Evolutionary conservation across 768 basidiomycete genomes (phyloP).

Genomic region (Suillus americanus): DNA sequence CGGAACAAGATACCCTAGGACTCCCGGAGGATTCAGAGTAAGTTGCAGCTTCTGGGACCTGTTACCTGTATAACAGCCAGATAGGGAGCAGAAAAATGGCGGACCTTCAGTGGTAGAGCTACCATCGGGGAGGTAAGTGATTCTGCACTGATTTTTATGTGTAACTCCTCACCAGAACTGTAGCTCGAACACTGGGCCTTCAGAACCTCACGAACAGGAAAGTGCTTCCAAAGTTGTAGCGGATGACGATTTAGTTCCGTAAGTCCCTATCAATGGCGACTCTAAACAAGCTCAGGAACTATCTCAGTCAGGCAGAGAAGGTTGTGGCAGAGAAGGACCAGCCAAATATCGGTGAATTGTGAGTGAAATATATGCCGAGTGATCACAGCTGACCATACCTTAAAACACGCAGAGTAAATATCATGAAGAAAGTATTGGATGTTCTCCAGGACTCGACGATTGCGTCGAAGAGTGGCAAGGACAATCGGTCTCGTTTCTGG

Average conservation of each 20-base stretch:
- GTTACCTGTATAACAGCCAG: neutral
- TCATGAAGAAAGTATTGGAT: no score
- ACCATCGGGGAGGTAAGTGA: neutral
- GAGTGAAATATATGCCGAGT: neutral
- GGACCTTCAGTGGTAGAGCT: neutral
- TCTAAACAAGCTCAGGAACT: neutral
- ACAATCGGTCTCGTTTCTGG: no score
- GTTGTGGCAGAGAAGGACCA: neutral
- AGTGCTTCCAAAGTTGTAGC: neutral
- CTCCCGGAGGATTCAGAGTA: neutral
- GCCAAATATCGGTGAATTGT: neutral
- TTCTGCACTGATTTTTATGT: neutral
- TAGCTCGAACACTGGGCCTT: neutral
- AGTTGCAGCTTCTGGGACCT: neutral
- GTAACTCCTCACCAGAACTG: neutral
- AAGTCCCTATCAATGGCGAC: neutral
- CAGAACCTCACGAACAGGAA: neutral
- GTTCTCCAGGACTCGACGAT: no score
- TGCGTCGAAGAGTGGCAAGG: neutral
- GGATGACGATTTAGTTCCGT: neutral
- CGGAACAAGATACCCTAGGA: neutral
- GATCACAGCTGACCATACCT: rapidly evolving
- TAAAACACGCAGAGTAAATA: neutral
- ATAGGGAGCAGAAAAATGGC: neutral
- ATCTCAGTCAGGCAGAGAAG: neutral